Evolutionary conservation across 305 asterid genomes (phyloP).

Genomic region (Nicotiana rustica): DNA sequence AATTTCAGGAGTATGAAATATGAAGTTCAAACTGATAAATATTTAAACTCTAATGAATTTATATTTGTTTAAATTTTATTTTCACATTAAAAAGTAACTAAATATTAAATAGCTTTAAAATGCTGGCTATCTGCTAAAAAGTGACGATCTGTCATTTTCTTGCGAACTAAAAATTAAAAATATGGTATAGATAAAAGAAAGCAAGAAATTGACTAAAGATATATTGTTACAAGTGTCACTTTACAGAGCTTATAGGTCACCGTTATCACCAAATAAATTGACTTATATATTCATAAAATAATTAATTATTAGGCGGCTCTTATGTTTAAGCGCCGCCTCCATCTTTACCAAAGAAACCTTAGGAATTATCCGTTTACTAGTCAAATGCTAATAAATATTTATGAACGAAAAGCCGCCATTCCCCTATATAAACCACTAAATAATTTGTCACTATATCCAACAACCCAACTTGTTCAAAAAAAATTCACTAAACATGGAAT

Average conservation of each 20-base stretch:
- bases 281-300: background rate
- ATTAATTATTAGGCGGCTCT: conserved; percentile 23
- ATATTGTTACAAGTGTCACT: background rate
- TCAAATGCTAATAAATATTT: background rate
- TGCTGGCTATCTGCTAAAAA: too few relatives aligned
- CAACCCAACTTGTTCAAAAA: background rate
- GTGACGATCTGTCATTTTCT: too few relatives aligned
- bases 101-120: too few relatives aligned
- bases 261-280: background rate
- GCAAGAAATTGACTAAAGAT: too few relatives aligned
- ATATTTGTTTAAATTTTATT: too few relatives aligned
- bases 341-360: background rate
- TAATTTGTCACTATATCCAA: background rate
- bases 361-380: too few relatives aligned
- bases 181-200: too few relatives aligned
- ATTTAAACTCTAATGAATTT: too few relatives aligned
- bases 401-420: conserved; percentile 20
- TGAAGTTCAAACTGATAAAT: too few relatives aligned
- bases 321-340: conserved; percentile 2
- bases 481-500: background rate
- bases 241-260: background rate
- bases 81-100: too few relatives aligned
- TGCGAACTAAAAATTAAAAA: too few relatives aligned
- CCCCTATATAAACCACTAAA: background rate
- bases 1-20: too few relatives aligned